Percentiles rank a stretch among this genome's conserved stretches.
Evolutionary conservation across 148 eudicot species (phyloP).

Genomic region (Amaranthus cruentus): DNA sequence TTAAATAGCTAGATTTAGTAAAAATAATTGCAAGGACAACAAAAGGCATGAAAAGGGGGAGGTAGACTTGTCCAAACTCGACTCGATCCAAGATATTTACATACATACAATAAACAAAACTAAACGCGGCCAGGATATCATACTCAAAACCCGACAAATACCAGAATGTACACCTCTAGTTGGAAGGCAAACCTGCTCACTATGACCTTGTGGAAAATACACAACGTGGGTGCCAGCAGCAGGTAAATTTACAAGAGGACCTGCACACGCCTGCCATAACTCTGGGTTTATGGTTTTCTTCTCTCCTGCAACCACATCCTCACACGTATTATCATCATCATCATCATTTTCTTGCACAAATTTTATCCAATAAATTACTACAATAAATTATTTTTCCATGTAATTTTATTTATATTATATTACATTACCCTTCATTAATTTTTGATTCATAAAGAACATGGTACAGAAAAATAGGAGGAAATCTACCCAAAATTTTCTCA

Average conservation of each 20-base stretch:
- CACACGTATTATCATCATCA: slow-evolving; percentile 21
- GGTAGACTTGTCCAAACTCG: too few relatives aligned
- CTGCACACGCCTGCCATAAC: slow-evolving; percentile 99
- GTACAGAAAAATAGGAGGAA: too few relatives aligned
- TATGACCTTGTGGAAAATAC: slow-evolving; percentile 97
- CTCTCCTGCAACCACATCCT: slow-evolving; percentile 41
- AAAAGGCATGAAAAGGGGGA: background rate
- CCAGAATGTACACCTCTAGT: background rate
- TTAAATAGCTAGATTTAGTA: background rate
- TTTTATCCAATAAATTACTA: background rate
- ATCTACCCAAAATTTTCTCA: too few relatives aligned
- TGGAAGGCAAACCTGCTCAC: slow-evolving; percentile 64
- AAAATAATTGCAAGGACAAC: slow-evolving; percentile 8
- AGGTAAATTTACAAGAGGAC: slow-evolving; percentile 88
- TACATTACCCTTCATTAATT: background rate
- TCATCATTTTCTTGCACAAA: background rate
- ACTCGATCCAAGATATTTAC: too few relatives aligned
- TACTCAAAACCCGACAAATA: background rate
- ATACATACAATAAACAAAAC: background rate
- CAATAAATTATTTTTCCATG: background rate
- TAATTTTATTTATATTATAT: background rate
- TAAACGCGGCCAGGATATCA: background rate
- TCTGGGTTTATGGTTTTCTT: slow-evolving; percentile 75
- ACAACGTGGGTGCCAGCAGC: slow-evolving; percentile 95
- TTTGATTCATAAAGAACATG: too few relatives aligned